These are phyloP conservation scores for Trichopus zeylanicus DNA, from an alignment of 116 monocot species.

Conservation along the genomic window DNA sequence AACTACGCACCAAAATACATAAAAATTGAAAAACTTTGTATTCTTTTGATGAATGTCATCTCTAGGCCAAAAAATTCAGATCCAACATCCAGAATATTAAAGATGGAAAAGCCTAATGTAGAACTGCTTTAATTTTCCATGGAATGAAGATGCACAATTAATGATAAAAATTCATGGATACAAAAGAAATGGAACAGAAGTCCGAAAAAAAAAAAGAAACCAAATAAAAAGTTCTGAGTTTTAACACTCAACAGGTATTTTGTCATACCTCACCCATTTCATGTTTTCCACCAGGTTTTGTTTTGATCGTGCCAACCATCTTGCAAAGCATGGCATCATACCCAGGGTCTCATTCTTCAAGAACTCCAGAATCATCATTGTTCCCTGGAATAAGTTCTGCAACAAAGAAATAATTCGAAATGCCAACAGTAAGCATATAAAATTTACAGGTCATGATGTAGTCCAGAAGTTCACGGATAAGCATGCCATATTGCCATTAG, in stretches of 20 bases:
- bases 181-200: background rate
- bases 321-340: slow-evolving; percentile 80
- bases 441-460: background rate
- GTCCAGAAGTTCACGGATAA: background rate
- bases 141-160: background rate
- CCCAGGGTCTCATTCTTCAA: slow-evolving; percentile 70
- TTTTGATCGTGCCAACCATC: slow-evolving; percentile 78
- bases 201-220: background rate
- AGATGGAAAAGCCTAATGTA: too few species aligned
- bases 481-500: too few species aligned
- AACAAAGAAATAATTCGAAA: slow-evolving; percentile 5
- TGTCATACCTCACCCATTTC: slow-evolving; percentile 91
- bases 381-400: slow-evolving; percentile 23
- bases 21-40: background rate
- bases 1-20: background rate
- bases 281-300: slow-evolving; percentile 73
- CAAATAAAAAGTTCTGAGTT: background rate
- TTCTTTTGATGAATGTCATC: background rate
- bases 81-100: too few species aligned
- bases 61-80: background rate
- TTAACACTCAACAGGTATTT: too few species aligned
- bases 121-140: background rate
- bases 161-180: too few species aligned
- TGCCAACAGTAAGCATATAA: background rate
- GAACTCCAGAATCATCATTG: slow-evolving; percentile 24